phyloP scores from a whole-genome alignment of 495 filamentous ascomycete species.

The Penicillium maclennaniae region DNA sequence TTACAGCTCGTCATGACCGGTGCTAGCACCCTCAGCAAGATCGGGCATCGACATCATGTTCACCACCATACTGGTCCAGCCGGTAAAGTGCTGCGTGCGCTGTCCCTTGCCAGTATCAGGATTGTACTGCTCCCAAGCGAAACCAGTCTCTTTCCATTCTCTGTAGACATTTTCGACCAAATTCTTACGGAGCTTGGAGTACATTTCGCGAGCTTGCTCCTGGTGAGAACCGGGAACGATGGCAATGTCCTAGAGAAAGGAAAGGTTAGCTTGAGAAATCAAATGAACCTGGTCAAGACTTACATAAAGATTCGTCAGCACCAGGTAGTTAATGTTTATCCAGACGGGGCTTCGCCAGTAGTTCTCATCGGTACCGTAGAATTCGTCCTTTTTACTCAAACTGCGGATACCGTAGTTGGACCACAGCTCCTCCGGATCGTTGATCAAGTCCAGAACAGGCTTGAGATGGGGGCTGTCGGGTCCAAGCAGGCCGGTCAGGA shows the following conservation, averaged over 20 bases:
- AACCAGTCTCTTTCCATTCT: constrained; percentile 85
- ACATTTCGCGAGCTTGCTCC: constrained; percentile 65
- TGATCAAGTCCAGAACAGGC: constrained; percentile 69
- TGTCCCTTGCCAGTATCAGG: constrained; percentile 89
- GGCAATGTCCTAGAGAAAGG: constrained; percentile 34
- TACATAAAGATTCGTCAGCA: constrained; percentile 78
- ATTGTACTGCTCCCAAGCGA: constrained; percentile 99
- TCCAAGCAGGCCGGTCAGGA: constrained; percentile 74
- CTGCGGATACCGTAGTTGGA: constrained; percentile 81
- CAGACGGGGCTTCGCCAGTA: constrained; percentile 96
- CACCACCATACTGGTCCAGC: constrained; percentile 96
- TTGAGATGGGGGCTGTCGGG: constrained; percentile 70
- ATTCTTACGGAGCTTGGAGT: constrained; percentile 72
- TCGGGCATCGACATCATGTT: constrained; percentile 95
- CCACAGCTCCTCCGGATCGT: constrained; percentile 81
- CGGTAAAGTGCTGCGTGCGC: constrained; percentile 95
- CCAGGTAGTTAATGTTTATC: constrained; percentile 97
- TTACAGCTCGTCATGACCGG: constrained; percentile 43
- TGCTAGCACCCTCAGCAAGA: constrained; percentile 25
- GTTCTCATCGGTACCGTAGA: constrained; percentile 88
- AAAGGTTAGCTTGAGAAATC: constrained; percentile 10
- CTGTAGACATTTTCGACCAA: constrained; percentile 85
- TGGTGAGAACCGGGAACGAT: constrained; percentile 62
- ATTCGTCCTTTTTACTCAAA: constrained; percentile 75
- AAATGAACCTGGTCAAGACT: constrained; percentile 29